Conservation (phyloP, 768 basidiomycete genomes). For the Amanita thiersii region DNA sequence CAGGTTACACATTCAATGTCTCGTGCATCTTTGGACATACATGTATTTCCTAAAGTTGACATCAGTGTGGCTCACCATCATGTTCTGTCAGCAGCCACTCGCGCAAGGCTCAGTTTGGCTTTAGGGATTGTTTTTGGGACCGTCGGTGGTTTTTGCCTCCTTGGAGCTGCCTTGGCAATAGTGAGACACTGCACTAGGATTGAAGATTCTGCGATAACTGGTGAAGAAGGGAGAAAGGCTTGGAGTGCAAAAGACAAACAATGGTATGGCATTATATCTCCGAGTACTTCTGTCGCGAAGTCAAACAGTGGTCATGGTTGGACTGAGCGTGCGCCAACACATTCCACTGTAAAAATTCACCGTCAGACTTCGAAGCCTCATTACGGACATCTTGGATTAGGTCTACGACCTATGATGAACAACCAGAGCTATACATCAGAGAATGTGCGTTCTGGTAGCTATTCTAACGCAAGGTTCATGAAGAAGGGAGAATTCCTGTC, state of each 20-base stretch:
- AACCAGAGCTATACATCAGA: slow-evolving; percentile 32
- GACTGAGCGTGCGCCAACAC: slow-evolving; percentile 10
- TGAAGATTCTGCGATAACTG: slow-evolving; percentile 51
- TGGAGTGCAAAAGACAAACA: slow-evolving; percentile 59
- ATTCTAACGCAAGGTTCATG: slow-evolving; percentile 46
- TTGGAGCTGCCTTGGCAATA: slow-evolving; percentile 47
- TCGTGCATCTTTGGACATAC: slow-evolving; percentile 49
- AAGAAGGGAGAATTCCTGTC: slow-evolving; percentile 64
- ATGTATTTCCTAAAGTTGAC: slow-evolving; percentile 31
- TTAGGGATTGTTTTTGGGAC: slow-evolving; percentile 55
- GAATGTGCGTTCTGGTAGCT: slow-evolving; percentile 15
- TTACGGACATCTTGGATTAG: slow-evolving; percentile 34
- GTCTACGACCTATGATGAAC: slow-evolving; percentile 45
- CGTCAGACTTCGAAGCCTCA: slow-evolving; percentile 6
- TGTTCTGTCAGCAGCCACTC: slow-evolving; percentile 33
- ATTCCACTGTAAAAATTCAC: slow-evolving; percentile 6
- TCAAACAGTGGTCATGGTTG: slow-evolving; percentile 13
- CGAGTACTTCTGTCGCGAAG: slow-evolving; percentile 18
- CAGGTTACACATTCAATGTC: slow-evolving; percentile 61
- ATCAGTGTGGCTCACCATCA: slow-evolving; percentile 28
- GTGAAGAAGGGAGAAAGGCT: slow-evolving; percentile 47
- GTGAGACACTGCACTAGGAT: slow-evolving; percentile 50
- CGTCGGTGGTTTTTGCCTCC: slow-evolving; percentile 47
- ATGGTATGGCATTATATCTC: slow-evolving; percentile 50
- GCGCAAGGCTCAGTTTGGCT: slow-evolving; percentile 44